Conservation (phyloP, 2,329 filamentous ascomycete genomes). For the Colletotrichum cordylinicola region DNA sequence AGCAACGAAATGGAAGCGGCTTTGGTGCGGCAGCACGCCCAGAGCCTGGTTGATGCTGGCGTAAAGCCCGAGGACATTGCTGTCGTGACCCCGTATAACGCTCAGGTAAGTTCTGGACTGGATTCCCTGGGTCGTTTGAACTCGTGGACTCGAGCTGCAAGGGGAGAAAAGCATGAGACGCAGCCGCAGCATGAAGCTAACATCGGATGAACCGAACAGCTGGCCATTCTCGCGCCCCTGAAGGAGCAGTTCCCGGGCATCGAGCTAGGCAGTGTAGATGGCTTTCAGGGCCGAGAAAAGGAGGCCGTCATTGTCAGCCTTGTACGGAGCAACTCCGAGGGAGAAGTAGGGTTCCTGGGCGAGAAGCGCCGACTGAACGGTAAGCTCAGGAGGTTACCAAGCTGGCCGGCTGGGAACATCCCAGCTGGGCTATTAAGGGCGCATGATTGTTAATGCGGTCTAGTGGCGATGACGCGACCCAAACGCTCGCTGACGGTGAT, state of each 20-base stretch:
- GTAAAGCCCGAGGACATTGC: conserved; percentile 86
- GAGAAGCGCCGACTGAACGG: conserved; percentile 94
- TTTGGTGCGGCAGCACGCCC: conserved; percentile 80
- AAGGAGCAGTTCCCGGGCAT: conserved; percentile 84
- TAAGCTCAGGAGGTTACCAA: conserved; percentile 48
- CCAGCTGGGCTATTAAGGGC: not conserved
- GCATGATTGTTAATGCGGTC: conserved; percentile 32
- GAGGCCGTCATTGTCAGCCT: conserved; percentile 92
- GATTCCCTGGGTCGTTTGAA: not conserved
- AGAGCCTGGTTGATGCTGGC: conserved; percentile 77
- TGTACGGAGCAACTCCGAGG: conserved; percentile 87
- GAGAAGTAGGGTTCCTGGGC: conserved; percentile 90
- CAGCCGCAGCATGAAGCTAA: conserved; percentile 22
- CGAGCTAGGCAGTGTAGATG: conserved; percentile 95
- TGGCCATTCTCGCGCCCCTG: conserved; percentile 79
- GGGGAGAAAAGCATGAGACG: not conserved
- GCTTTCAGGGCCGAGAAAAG: conserved; percentile 96
- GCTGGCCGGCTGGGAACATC: not conserved
- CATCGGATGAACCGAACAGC: conserved; percentile 47
- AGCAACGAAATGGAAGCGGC: conserved; percentile 91
- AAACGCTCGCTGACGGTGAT: conserved; percentile 89
- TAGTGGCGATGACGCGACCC: conserved; percentile 97
- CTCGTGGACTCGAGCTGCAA: not conserved
- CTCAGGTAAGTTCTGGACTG: conserved; percentile 65
- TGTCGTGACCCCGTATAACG: conserved; percentile 95